Evolutionary conservation across 306 rosid genomes (phyloP).

Genomic region (Oxytropis ochrocephala): DNA sequence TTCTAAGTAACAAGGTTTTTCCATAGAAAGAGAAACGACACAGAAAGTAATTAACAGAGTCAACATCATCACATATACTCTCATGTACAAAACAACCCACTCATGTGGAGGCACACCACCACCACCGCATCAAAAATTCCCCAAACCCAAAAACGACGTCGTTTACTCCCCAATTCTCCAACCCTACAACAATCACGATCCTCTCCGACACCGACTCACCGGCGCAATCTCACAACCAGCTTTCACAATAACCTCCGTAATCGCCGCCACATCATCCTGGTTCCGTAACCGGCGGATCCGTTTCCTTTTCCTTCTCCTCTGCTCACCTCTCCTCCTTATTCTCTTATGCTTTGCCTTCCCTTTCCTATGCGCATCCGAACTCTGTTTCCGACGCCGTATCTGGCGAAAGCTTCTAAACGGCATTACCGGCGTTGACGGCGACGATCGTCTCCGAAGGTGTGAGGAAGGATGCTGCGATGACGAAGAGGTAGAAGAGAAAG

Average conservation of each 20-base stretch:
- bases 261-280: conserved; percentile 28
- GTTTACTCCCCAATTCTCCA: conserved; percentile 10
- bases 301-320: conserved; percentile 21
- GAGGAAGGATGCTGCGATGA: conserved; percentile 26
- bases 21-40: neutral
- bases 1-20: neutral
- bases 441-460: conserved; percentile 26
- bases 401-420: conserved; percentile 7
- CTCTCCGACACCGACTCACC: neutral
- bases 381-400: conserved; percentile 25
- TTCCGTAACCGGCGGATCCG: conserved; percentile 30
- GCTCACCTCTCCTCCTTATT: conserved; percentile 23
- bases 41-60: neutral
- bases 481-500: conserved; percentile 14
- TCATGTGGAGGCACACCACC: conserved; percentile 15
- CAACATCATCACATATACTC: conserved; percentile 34
- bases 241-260: conserved; percentile 7
- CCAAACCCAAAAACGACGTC: conserved; percentile 8
- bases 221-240: neutral
- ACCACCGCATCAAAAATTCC: neutral
- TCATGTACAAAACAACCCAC: conserved; percentile 23
- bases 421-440: neutral
- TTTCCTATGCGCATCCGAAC: conserved; percentile 25
- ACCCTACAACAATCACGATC: neutral
- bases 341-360: conserved; percentile 25